Evolutionary conservation across 1,284 basidiomycete genomes (phyloP).

Genomic region (Meripilus lineatus): DNA sequence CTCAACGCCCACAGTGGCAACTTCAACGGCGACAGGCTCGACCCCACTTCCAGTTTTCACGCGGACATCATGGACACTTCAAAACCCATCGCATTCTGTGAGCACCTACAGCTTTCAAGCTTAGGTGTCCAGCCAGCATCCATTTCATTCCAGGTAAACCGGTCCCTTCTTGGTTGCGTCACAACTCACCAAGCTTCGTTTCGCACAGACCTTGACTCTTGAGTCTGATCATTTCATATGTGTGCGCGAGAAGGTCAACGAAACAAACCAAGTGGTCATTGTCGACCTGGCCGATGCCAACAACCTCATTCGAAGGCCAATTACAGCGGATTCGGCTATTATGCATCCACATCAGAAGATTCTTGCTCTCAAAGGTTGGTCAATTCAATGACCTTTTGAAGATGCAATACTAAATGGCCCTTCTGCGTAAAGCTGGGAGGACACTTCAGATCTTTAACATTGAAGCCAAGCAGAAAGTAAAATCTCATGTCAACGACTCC

Average conservation of each 20-base stretch:
- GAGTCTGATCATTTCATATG: constrained; percentile 98
- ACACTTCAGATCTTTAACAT: constrained; percentile 99
- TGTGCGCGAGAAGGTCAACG: constrained; percentile 84
- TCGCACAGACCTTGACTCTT: constrained; percentile 74
- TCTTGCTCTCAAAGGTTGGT: constrained; percentile 87
- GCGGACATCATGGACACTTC: constrained; percentile 36
- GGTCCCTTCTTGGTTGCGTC: constrained; percentile 11
- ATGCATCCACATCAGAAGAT: constrained; percentile 99
- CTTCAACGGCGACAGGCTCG: constrained; percentile 12
- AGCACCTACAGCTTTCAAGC: constrained; percentile 91
- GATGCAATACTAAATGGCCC: not conserved
- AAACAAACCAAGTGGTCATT: constrained; percentile 95
- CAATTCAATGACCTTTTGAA: not conserved
- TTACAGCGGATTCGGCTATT: constrained; percentile 96
- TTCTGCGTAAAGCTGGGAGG: constrained; percentile 73
- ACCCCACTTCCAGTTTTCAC: constrained; percentile 9
- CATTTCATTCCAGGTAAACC: constrained; percentile 90
- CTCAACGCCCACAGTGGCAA: not conserved
- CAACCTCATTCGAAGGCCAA: constrained; percentile 94
- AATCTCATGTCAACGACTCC: constrained; percentile 91
- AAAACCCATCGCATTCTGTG: constrained; percentile 80
- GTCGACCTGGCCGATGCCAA: constrained; percentile 95
- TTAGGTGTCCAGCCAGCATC: constrained; percentile 94
- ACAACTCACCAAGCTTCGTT: not conserved
- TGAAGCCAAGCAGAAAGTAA: constrained; percentile 95